Percentiles rank a stretch among this genome's conserved stretches.
Evolutionary conservation across 2,329 filamentous ascomycete species (phyloP).

Genomic region (Epichloe scottii): DNA sequence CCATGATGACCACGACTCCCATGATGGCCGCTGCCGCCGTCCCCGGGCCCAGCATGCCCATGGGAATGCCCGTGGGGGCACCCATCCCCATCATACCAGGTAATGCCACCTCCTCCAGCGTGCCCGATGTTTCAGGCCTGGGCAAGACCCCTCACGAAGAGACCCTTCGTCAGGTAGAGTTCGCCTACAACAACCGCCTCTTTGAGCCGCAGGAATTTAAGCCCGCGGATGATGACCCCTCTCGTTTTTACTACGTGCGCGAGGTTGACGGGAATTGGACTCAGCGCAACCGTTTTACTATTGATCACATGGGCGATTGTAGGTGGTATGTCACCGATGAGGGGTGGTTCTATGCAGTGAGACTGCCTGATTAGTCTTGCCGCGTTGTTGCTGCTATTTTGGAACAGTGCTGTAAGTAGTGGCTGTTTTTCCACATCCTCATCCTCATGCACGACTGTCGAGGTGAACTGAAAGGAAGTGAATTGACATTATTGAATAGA

Average conservation of each 20-base stretch:
- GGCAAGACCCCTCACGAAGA: constrained; percentile 38
- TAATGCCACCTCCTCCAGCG: constrained; percentile 15
- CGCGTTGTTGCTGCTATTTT: not conserved
- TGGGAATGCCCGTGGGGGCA: constrained; percentile 8
- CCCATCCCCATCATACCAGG: constrained; percentile 26
- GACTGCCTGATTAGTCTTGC: constrained; percentile 27
- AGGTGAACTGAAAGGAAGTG: not conserved
- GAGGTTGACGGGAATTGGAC: constrained; percentile 49
- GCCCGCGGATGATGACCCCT: constrained; percentile 46
- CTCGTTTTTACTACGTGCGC: constrained; percentile 48
- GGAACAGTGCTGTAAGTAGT: not conserved
- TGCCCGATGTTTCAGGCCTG: constrained; percentile 39
- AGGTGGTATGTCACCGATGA: constrained; percentile 47
- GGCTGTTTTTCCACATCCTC: not conserved
- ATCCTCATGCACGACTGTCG: not conserved
- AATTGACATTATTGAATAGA: no score
- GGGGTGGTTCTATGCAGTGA: constrained; percentile 49
- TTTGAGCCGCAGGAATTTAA: constrained; percentile 50
- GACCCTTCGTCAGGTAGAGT: constrained; percentile 32
- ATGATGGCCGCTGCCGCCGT: constrained; percentile 15
- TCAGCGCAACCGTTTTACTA: constrained; percentile 44
- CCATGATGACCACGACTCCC: constrained; percentile 17
- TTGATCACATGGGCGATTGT: constrained; percentile 43
- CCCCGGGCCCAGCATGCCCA: constrained; percentile 1
- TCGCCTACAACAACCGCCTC: constrained; percentile 36